These are phyloP conservation scores for Quercus rubra DNA, from an alignment of 306 rosid species.

Conservation along the genomic window DNA sequence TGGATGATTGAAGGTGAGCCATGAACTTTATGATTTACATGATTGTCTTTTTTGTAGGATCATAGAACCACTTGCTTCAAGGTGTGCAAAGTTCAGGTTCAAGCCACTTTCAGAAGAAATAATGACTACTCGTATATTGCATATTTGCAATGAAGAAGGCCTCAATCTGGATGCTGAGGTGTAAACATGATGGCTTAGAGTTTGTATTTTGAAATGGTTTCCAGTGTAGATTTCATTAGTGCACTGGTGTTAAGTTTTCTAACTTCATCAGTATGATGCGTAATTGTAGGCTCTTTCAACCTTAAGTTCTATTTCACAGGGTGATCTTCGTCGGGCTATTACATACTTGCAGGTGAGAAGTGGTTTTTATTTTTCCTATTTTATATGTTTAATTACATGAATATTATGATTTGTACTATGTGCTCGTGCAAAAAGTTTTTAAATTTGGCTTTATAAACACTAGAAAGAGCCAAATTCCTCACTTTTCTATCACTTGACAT, in stretches of 20 bases:
- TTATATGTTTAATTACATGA: background rate
- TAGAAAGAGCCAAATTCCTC: background rate
- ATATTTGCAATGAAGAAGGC: constrained; percentile 83
- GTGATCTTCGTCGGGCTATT: constrained; percentile 97
- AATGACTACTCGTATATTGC: constrained; percentile 64
- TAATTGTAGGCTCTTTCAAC: constrained; percentile 67
- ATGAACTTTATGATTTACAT: constrained; percentile 6
- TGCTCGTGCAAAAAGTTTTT: background rate
- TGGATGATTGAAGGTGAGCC: background rate
- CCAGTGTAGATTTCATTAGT: constrained; percentile 6
- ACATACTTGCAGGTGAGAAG: constrained; percentile 79
- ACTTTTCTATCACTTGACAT: background rate
- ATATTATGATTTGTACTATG: background rate
- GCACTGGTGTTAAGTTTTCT: background rate
- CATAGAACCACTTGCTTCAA: constrained; percentile 96
- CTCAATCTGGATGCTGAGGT: constrained; percentile 82
- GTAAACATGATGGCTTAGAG: constrained; percentile 5
- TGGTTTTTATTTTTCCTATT: background rate
- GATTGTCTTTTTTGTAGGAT: constrained; percentile 53
- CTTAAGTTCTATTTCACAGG: constrained; percentile 83
- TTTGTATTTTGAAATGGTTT: background rate
- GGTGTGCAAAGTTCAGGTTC: constrained; percentile 97
- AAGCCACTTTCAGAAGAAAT: constrained; percentile 91
- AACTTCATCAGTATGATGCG: constrained; percentile 14
- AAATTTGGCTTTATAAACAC: background rate